Evolutionary conservation across 805 yeast genomes (phyloP), one percentile per base, ranked within the genome.

Genomic region (Starmerella cellae): DNA sequence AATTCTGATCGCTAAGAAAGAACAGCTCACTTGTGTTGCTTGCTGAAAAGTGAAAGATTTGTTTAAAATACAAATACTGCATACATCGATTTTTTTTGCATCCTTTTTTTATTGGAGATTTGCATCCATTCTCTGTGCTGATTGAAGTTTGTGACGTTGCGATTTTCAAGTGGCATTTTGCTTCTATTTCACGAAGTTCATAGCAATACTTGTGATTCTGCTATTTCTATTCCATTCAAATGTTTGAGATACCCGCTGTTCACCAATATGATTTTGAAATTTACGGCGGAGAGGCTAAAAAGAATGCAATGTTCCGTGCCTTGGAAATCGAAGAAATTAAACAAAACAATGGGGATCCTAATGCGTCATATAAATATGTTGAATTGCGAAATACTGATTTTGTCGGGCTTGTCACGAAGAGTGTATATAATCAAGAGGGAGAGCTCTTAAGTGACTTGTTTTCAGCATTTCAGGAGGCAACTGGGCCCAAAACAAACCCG

Each of bases 401-500:
- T 26, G 23, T 46, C 11, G 52, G 52, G 6, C 38, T 48, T 14
- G 43, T 39, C 2, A 45, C 52, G 4, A 38, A 41, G 13, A 35
- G 43, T 16, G 37, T 48, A 11, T 48, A 17, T 30, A 26, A 38
- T 22, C 28, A 18, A 18, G 11, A 24, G 2, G 52, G 52, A 11
- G 32, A 11, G 19, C 43, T 43, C 4, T 10, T 31, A 1, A 39
- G 44, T 24, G 50, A 46, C 31, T 24, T 34, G 14, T 34, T 38
- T 14, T 11, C 45, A 11, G 41, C 26, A 18, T 8, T 6, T 18
- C 26, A 30, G 33, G 44, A 33, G 33, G 33, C 20, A 11, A n/a
- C 5, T 13, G 37, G 40, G 17, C 14, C 36, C 17, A 17, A 19
- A n/a, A 10, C 26, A 23, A n/a, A 19, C 26, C 26, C 36, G 23